Evolutionary conservation across 164 flowering plant genomes (phyloP), one percentile per base, ranked within the genome.

Genomic region (Nymphaea thermarum): DNA sequence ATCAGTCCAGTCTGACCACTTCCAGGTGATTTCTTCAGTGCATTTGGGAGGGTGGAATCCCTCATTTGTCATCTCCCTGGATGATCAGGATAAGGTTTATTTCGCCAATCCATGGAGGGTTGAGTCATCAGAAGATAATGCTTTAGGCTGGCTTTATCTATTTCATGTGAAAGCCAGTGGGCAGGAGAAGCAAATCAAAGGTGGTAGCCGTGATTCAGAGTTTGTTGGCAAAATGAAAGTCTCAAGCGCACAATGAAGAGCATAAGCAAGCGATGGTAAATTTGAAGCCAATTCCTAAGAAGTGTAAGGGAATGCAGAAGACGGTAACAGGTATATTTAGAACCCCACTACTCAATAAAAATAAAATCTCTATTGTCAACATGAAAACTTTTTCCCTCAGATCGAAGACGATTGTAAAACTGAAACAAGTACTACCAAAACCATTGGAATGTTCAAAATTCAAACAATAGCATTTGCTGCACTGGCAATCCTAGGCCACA

Each of bases 161-260:
- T 87, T 94, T 68, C 80, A 84, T 75, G 79, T 73, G 42, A 76
- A 69, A 64, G 67, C 44, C 42, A 72, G 67, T 63, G 77, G 78
- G 43, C 74, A 51, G 36, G 36, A 25, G 61, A 77, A 74, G 62
- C 72, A 71, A 36, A 76, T 67, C 55, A 43, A 25, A 18, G 51
- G 42, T 68, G 44, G 53, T 65, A 75, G 67, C 66, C 61, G 66
- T 47, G 76, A 64, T 6, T 72, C 77, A 43, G 77, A 80, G 64
- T 73, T 81, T 62, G 83, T 87, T 73, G 99, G 92, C 14, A 86
- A 78, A 77, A 90, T 94, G 98, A 81, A 74, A 67, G 98, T 90
- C 5, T 80, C 87, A 2, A 82, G 82, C 71, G 1, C 36, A 25
- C 36, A 70, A 51, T 67, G 87, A 76, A 43, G 69, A 65, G n/a